phyloP scores from a whole-genome alignment of 768 basidiomycete genomes.

The Cubamyces lactineus region DNA sequence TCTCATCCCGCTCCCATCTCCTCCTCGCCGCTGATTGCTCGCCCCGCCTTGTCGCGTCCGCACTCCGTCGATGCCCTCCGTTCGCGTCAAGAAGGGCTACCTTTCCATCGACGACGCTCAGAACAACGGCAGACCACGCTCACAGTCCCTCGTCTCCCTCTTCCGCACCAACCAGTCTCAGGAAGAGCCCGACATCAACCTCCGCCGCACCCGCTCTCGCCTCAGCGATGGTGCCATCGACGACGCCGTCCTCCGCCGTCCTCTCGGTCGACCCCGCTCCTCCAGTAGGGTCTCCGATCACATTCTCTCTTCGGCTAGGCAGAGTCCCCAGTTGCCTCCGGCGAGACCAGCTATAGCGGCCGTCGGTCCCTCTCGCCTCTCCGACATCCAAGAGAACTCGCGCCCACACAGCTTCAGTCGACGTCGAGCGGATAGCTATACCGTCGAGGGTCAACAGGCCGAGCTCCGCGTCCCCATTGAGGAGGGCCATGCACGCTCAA shows the following conservation, averaged over 20 bases:
- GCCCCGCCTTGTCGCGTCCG: not conserved
- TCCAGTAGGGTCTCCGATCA: constrained; percentile 31
- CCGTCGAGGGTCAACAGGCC: constrained; percentile 45
- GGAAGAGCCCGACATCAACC: not conserved
- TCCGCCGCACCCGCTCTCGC: constrained; percentile 1
- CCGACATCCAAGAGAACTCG: constrained; percentile 8
- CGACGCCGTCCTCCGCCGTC: not conserved
- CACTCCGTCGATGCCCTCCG: constrained; percentile 47
- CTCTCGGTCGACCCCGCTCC: constrained; percentile 14
- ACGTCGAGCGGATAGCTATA: constrained; percentile 31
- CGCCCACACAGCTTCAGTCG: constrained; percentile 1
- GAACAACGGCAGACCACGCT: constrained; percentile 16
- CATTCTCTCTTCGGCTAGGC: constrained; percentile 25
- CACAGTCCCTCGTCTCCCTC: constrained; percentile 24
- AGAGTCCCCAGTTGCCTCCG: constrained; percentile 3
- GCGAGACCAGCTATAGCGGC: not conserved
- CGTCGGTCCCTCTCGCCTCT: constrained; percentile 1
- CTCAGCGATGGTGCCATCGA: constrained; percentile 1
- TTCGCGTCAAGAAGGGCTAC: constrained; percentile 45
- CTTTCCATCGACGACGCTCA: constrained; percentile 22
- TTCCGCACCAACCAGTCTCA: constrained; percentile 6
- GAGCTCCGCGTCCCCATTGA: constrained; percentile 43
- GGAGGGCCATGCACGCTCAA: constrained; percentile 44
- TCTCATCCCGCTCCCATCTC: constrained; percentile 1
- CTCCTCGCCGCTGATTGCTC: constrained; percentile 5